Evolutionary conservation across 495 filamentous ascomycete genomes (phyloP).

Genomic region (Aspergillus hancockii): DNA sequence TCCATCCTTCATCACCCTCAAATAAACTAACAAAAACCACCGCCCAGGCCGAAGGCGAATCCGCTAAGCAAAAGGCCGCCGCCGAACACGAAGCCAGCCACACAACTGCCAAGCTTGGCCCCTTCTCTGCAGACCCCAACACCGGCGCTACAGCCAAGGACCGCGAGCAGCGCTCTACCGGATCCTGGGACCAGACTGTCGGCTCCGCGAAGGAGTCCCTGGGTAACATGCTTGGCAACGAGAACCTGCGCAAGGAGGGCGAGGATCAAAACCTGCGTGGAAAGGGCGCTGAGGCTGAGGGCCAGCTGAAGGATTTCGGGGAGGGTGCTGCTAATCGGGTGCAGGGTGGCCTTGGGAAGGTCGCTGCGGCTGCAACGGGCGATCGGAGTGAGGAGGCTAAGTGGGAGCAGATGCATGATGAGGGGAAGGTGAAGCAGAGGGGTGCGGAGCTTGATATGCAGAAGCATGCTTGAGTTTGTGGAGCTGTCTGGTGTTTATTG

Average conservation of each 20-base stretch:
- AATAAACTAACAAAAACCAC: background rate
- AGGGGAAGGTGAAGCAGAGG: conserved; percentile 82
- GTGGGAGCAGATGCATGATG: conserved; percentile 70
- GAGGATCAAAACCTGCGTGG: conserved; percentile 77
- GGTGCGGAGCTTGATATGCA: conserved; percentile 79
- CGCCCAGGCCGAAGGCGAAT: conserved; percentile 59
- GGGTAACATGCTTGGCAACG: conserved; percentile 72
- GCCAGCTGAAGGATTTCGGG: conserved; percentile 77
- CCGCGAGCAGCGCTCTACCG: conserved; percentile 67
- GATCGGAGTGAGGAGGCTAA: conserved; percentile 63
- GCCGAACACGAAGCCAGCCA: conserved; percentile 36
- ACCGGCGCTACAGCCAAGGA: conserved; percentile 73
- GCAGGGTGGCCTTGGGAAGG: conserved; percentile 67
- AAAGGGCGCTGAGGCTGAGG: conserved; percentile 78
- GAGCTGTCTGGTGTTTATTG: background rate
- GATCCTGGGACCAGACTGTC: conserved; percentile 83
- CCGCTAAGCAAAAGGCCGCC: conserved; percentile 41
- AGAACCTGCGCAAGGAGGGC: conserved; percentile 71
- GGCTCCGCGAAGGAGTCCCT: conserved; percentile 83
- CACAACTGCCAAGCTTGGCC: conserved; percentile 69
- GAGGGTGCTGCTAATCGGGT: conserved; percentile 71
- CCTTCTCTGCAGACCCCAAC: conserved; percentile 60
- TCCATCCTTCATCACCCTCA: conserved; percentile 15
- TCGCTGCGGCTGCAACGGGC: conserved; percentile 69
- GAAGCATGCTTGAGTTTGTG: background rate